These are phyloP conservation scores for Globisporangium solare DNA, from an alignment of 352 stramenopile genomes.

Conservation along the genomic window DNA sequence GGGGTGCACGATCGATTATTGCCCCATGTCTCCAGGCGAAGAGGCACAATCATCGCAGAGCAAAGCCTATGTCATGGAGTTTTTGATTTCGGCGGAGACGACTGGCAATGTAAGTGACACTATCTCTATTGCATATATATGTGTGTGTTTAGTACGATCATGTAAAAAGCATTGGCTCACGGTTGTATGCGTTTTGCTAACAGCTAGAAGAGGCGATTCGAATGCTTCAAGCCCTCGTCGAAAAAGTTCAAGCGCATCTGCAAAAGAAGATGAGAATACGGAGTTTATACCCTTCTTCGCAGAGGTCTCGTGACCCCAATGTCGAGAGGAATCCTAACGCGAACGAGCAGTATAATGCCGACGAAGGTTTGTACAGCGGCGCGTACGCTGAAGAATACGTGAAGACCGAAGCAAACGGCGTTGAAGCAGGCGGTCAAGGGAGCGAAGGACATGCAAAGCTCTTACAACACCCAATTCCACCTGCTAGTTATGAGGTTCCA, in stretches of 20 bases:
- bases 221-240: conserved; percentile 37
- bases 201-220: conserved; percentile 41
- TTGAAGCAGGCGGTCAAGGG: background rate
- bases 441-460: background rate
- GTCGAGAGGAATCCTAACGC: background rate
- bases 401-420: conserved; percentile 4
- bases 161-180: background rate
- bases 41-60: conserved; percentile 24
- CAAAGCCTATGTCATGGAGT: conserved; percentile 46
- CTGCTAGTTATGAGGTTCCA: conserved; percentile 5
- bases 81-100: conserved; percentile 45
- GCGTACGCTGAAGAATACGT: conserved; percentile 4
- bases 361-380: background rate
- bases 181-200: background rate
- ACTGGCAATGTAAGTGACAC: conserved; percentile 23
- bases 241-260: conserved; percentile 44
- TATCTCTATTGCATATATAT: too few species aligned
- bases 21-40: conserved; percentile 49
- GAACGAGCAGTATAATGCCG: background rate
- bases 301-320: conserved; percentile 4
- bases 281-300: conserved; percentile 5
- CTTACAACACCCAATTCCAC: conserved; percentile 3
- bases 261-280: conserved; percentile 35
- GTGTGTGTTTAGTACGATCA: background rate
- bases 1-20: conserved; percentile 62